These are phyloP conservation scores for Margaritispora aquatica DNA, from an alignment of 495 filamentous ascomycete genomes.

Conservation along the genomic window DNA sequence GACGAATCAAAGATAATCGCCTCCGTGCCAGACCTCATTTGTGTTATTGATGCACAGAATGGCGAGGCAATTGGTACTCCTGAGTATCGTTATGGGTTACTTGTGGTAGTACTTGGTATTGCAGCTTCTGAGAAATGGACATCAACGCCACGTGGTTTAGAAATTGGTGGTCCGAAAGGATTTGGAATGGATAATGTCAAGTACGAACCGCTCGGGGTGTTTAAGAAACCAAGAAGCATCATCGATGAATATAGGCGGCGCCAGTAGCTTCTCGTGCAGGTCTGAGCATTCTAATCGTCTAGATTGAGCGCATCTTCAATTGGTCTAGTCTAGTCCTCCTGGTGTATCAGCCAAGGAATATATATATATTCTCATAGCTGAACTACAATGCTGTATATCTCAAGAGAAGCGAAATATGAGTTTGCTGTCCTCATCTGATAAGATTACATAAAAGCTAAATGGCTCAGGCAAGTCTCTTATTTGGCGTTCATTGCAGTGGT, in stretches of 20 bases:
- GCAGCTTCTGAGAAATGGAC: conserved; percentile 52
- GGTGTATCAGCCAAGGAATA: no score
- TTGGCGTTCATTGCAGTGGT: no score
- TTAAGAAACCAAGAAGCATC: conserved; percentile 42
- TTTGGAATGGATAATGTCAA: conserved; percentile 45
- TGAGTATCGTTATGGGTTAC: conserved; percentile 49
- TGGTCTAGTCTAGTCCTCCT: no score
- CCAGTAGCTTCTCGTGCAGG: no score
- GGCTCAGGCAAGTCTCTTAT: no score
- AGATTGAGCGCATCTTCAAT: no score
- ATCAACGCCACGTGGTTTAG: conserved; percentile 38
- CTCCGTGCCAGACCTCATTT: conserved; percentile 54
- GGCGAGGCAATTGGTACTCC: conserved; percentile 55
- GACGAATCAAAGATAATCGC: conserved; percentile 36
- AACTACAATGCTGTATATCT: no score
- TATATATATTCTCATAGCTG: no score
- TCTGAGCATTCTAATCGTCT: no score
- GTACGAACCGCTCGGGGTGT: conserved; percentile 41
- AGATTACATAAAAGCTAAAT: no score
- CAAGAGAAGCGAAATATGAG: no score
- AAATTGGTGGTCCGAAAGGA: conserved; percentile 44
- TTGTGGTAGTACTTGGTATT: conserved; percentile 51
- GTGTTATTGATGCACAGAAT: conserved; percentile 51
- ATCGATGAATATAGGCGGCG: conserved; percentile 42
- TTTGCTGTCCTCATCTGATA: no score